phyloP scores from a whole-genome alignment of 352 stramenopile species.

The Pythium myriotylum region DNA sequence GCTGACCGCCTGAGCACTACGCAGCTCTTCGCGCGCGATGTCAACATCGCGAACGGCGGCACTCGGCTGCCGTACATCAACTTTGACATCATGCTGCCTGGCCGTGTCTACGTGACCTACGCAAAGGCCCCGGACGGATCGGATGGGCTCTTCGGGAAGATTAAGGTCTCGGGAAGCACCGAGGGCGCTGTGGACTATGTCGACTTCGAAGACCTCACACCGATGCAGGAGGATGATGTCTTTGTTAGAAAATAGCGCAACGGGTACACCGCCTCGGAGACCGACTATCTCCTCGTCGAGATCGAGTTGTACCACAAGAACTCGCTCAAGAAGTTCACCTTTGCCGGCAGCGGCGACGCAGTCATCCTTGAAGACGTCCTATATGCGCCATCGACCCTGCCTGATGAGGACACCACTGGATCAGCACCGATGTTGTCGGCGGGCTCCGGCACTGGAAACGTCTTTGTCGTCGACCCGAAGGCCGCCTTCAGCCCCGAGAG shows the following conservation, averaged over 20 bases:
- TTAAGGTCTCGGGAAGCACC: neutral
- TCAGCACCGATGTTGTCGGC: no score
- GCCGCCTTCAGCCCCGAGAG: neutral
- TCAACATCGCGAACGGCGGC: neutral
- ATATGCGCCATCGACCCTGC: neutral
- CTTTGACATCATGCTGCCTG: neutral
- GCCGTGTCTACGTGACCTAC: conserved; percentile 3
- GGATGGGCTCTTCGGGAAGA: neutral
- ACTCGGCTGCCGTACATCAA: neutral
- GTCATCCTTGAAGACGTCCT: neutral
- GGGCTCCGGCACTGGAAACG: neutral
- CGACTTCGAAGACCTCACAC: neutral
- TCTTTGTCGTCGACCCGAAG: neutral
- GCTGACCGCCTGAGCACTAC: conserved; percentile 2
- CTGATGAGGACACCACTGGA: neutral
- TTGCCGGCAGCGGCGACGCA: neutral
- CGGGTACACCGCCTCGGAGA: neutral
- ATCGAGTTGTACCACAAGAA: neutral
- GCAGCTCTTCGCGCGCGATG: conserved; percentile 11
- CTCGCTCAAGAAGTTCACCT: neutral
- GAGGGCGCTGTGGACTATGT: neutral
- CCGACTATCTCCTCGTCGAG: neutral
- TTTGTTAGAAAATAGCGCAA: no score
- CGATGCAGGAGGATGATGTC: neutral
- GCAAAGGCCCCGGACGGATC: neutral